Base-by-base conservation (phyloP, 345 rosid genomes). In the Melaleuca alternifolia region DNA sequence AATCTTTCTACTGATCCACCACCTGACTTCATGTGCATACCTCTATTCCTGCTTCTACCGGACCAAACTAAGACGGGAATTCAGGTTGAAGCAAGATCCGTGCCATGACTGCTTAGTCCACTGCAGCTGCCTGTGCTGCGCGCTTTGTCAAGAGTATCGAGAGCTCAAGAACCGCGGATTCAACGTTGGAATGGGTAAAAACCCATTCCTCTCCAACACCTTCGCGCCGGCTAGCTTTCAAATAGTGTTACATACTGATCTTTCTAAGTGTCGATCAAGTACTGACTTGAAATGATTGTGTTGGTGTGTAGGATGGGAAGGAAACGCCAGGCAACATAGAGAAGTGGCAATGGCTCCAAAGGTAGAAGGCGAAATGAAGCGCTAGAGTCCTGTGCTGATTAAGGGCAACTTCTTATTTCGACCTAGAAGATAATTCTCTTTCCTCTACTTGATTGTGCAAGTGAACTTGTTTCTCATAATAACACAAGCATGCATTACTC, bases 1-100 rank as follows among this genome's bases (percentile, higher is more conserved):
- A 54, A 65, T 65, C 86, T 92, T 4, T 87, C 85, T 86, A 50
- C 88, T 30, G 77, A 16, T 65, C 77, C 1, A 2, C 44, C 4
- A 0, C 0, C 24, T 92, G 23, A 81, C 90, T 9, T 41, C 85
- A 1, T 90, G 88, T 20, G 86, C 85, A 1, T 85, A 90, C 48
- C 84, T 86, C 85, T 92, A 82, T 75, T 86, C 93, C 1, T 90
- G 92, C 87, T 88, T 90, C 79, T 88, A 87, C 65, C 87, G 92
- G 41, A 56, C 90, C 24, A 88, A 90, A 85, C 87, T 92, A 90
- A 90, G 90, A 88, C 85, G 76, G 86, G 91, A 89, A 4, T 88
- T 85, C 85, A 24, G 51, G 15, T 33, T 84, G 30, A 26, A 57
- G 85, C 28, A 44, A 14, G 16, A 48, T 61, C 30, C 5, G 8